Conservation (phyloP, 352 stramenopile species). For the Globisporangium paddicum region DNA sequence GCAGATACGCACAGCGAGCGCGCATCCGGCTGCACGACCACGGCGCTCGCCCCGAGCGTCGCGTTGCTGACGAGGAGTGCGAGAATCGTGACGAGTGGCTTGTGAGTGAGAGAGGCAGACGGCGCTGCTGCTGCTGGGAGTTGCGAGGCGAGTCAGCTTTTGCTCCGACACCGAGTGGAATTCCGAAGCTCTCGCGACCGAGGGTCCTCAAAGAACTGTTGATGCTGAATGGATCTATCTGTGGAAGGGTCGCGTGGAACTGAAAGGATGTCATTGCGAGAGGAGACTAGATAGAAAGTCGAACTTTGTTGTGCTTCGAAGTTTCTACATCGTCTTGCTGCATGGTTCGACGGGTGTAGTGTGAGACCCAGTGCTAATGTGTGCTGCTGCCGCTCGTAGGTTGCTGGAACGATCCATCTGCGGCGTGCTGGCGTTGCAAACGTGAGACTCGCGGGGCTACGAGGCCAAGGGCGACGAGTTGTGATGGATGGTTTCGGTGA, state of each 20-base stretch:
- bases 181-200: neutral
- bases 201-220: neutral
- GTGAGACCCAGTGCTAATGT: too few relatives aligned
- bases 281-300: too few relatives aligned
- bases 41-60: constrained; percentile 14
- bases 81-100: constrained; percentile 9
- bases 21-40: constrained; percentile 14
- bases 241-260: neutral
- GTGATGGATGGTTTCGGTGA: too few relatives aligned
- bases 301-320: too few relatives aligned
- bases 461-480: too few relatives aligned
- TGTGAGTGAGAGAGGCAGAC: neutral
- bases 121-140: neutral
- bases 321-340: too few relatives aligned
- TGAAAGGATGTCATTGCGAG: neutral
- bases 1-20: constrained; percentile 6
- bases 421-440: too few relatives aligned
- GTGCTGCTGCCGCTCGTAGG: too few relatives aligned
- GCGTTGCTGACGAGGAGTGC: constrained; percentile 11
- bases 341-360: too few relatives aligned
- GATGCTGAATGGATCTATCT: constrained; percentile 6
- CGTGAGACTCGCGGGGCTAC: too few relatives aligned
- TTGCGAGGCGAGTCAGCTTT: neutral
- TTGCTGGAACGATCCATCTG: too few relatives aligned
- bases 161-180: neutral